Evolutionary conservation across 108 stramenopile species (phyloP), one percentile per base, ranked within the genome.

Genomic region (Fistulifera pelliculosa): DNA sequence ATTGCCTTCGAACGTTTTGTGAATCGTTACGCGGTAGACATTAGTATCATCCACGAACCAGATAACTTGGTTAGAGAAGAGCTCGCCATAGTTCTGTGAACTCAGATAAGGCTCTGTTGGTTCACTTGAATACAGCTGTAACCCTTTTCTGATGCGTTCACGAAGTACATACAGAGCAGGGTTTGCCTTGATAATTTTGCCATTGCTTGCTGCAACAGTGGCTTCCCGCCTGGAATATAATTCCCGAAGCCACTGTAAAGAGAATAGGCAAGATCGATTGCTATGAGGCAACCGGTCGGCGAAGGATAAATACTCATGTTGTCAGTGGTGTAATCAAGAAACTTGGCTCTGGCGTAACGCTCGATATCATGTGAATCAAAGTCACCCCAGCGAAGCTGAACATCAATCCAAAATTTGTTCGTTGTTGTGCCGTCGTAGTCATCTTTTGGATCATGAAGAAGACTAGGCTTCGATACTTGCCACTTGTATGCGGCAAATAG

Each of bases 1-100:
- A 77, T 99, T 99, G 47, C 98, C 98, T 70, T 98, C 98, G 60
- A 97, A 96, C 11, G 98, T 99, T 82, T 96, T 98, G 83, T 99
- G 98, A 59, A 95, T 97, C 6, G 96, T 98, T 40, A 99, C 96
- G 18, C 98, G 94, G 78, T 99, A 99, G 13, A 99, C 96, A 64
- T 98, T 97, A 25, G 94, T 97, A 71, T 99, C 98, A 69, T 99
- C 98, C 3, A 99, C 96, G 70, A 99, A 99, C 96, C 96, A 98
- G 68, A 97, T 99, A 27, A 96, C 96, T 71, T 97, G 95, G 61
- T 96, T 95, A 47, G 86, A 85, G 75, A 98, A 99, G 16, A 99
- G 83, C 69, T 99, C 98, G 22, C 95, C 93, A 74, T 97, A 99
- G 72, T 99, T 99, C 70, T 97, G 96, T 24, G 93, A 95, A 62